Evolutionary conservation across 805 yeast genomes (phyloP), one percentile per base, ranked within the genome.

Genomic region (Jamesozyma gamospora): DNA sequence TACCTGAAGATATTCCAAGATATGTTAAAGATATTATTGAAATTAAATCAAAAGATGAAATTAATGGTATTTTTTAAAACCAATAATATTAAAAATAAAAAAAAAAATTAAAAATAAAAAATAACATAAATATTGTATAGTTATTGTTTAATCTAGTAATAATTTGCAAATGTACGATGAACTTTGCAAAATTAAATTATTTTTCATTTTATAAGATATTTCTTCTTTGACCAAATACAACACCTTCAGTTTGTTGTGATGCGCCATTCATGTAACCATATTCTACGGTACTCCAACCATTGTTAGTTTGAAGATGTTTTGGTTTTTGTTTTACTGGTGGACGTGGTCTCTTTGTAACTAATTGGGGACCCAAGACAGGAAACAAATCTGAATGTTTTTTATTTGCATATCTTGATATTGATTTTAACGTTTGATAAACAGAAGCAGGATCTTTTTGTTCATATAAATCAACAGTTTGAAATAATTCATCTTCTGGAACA

Each of bases 371-470:
- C 26, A 78, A 63, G 1, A 73, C 69, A 0, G 77, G 73, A 32
- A 56, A 55, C 41, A 69, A 51, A 39, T 63, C 48, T 40, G 76
- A 60, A 65, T 79, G 54, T 62, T 72, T 63, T 41, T 66, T 67
- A 51, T 81, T 71, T 2, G 84, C 81, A 40, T 75, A 67, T 42
- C 95, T 66, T 1, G 92, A 81, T 33, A 85, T 66, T 2, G 94
- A 75, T 51, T 81, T 78, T 32, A 85, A 63, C 1, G 88, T 72
- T 49, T 82, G 77, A n/a, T 79, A 61, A 1, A 85, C 85, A 47
- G 81, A 84, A 36, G 84, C 81, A 1, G 90, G 86, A 55, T 85
- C 94, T 48, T 74, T 71, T 14, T 63, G 60, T 54, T 85, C 95
- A 48, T 65, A 85, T 41, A 85, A 65, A 56, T 85, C 95, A 6